Conservation (phyloP, 2,329 filamentous ascomycete genomes). For the Penicillium sp. region DNA sequence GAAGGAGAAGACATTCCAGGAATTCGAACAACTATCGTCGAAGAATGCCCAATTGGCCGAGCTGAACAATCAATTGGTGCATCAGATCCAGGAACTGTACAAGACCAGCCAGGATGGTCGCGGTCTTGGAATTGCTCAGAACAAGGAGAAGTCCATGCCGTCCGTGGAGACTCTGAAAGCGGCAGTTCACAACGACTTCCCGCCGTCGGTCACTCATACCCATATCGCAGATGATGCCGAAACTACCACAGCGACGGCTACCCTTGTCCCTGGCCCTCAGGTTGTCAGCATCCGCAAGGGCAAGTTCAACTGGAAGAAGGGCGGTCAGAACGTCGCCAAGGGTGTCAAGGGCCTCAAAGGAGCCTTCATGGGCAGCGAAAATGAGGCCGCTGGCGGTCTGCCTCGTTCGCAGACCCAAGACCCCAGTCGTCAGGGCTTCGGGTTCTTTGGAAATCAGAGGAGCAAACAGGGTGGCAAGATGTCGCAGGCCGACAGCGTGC, state of each 20-base stretch:
- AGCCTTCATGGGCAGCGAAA: slow-evolving; percentile 72
- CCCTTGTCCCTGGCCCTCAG: slow-evolving; percentile 68
- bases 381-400: slow-evolving; percentile 28
- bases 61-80: slow-evolving; percentile 90
- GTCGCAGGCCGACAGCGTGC: slow-evolving; percentile 42
- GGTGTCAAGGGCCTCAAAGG: slow-evolving; percentile 94
- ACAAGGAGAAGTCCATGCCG: slow-evolving; percentile 48
- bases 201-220: slow-evolving; percentile 53
- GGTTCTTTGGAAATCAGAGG: slow-evolving; percentile 59
- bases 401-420: slow-evolving; percentile 42
- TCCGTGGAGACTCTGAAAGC: slow-evolving; percentile 45
- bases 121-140: slow-evolving; percentile 54
- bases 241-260: slow-evolving; percentile 51
- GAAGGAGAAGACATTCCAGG: slow-evolving; percentile 87
- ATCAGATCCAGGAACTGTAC: slow-evolving; percentile 89
- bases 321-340: slow-evolving; percentile 86
- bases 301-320: slow-evolving; percentile 99
- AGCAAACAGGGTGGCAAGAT: slow-evolving; percentile 39
- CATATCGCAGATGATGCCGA: slow-evolving; percentile 61
- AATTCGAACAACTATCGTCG: slow-evolving; percentile 89
- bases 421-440: slow-evolving; percentile 58
- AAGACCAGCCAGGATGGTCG: slow-evolving; percentile 58
- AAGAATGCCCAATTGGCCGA: slow-evolving; percentile 93
- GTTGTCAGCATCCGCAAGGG: slow-evolving; percentile 93
- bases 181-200: slow-evolving; percentile 46